phyloP scores from a whole-genome alignment of 2,329 filamentous ascomycete species.

The Calonectria pauciramosa region DNA sequence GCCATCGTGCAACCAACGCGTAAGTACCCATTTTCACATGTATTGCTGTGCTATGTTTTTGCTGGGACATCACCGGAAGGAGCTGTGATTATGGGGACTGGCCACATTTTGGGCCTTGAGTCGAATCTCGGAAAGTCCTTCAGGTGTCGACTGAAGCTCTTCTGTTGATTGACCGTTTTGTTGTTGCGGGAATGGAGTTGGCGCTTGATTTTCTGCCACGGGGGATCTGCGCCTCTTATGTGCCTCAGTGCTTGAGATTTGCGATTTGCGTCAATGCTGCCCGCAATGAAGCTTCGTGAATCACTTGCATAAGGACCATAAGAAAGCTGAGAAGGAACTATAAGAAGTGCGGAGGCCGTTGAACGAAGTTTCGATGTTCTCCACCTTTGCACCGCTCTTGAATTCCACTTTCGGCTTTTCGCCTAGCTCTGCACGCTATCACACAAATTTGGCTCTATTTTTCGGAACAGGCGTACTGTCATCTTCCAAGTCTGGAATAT shows the following conservation, averaged over 20 bases:
- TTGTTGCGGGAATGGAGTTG: not conserved
- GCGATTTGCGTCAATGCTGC: not conserved
- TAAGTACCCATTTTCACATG: slow-evolving; percentile 67
- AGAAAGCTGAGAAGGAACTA: slow-evolving; percentile 1
- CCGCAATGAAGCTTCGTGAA: slow-evolving; percentile 9
- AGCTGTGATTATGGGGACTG: not conserved
- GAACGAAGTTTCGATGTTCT: not conserved
- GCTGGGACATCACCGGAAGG: not conserved
- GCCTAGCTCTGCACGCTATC: not conserved
- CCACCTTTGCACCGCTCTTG: slow-evolving; percentile 3
- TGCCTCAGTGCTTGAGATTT: not conserved
- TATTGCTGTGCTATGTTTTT: not conserved
- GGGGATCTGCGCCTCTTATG: not conserved
- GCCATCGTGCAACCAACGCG: slow-evolving; percentile 82
- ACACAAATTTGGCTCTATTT: not conserved
- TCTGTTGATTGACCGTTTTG: not conserved
- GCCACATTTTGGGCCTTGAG: not conserved
- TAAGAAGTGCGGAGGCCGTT: not conserved
- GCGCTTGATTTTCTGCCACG: not conserved
- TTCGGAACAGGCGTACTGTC: not conserved
- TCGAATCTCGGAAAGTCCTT: not conserved
- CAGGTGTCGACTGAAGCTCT: not conserved
- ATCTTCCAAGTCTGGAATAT: not conserved
- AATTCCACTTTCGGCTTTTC: not conserved
- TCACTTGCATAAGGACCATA: slow-evolving; percentile 8